Conservation (phyloP, 345 rosid genomes). For the Corchorus capsularis region DNA sequence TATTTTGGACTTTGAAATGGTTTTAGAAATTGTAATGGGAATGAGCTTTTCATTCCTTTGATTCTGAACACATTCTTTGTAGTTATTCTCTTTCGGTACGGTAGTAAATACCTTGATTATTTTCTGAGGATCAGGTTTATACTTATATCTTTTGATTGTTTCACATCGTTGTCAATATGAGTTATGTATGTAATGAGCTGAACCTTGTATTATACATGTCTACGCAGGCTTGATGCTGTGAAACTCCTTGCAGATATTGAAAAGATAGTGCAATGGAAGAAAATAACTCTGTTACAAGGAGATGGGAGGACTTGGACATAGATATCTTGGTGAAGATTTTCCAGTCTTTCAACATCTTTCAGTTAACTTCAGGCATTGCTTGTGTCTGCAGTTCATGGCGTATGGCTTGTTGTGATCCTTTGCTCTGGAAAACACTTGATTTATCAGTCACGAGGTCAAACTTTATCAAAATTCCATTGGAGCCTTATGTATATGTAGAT, state of each 20-base stretch:
- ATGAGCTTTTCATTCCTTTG: too few relatives aligned
- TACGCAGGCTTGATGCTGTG: constrained; percentile 24
- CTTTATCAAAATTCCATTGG: constrained; percentile 68
- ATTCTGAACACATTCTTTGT: too few relatives aligned
- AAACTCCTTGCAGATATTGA: constrained; percentile 8
- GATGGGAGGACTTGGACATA: constrained; percentile 82
- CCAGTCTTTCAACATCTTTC: constrained; percentile 51
- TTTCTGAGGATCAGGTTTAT: too few relatives aligned
- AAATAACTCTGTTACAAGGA: constrained; percentile 34
- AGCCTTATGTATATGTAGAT: constrained; percentile 79
- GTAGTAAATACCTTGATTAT: too few relatives aligned
- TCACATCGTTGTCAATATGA: not conserved
- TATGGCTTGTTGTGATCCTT: constrained; percentile 79
- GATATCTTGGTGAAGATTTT: constrained; percentile 74
- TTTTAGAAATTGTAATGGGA: too few relatives aligned
- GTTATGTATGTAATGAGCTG: constrained; percentile 11
- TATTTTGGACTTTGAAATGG: too few relatives aligned
- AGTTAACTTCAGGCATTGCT: constrained; percentile 67
- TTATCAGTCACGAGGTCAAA: constrained; percentile 64
- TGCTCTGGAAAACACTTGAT: constrained; percentile 84
- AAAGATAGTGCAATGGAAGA: constrained; percentile 50
- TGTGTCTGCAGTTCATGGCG: constrained; percentile 85
- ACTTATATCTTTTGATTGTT: not conserved
- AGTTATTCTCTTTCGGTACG: too few relatives aligned
- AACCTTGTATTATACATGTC: not conserved